Evolutionary conservation across 2,329 filamentous ascomycete species (phyloP), one percentile per base, ranked within the genome.

Genomic region (Alternaria tenuissima): DNA sequence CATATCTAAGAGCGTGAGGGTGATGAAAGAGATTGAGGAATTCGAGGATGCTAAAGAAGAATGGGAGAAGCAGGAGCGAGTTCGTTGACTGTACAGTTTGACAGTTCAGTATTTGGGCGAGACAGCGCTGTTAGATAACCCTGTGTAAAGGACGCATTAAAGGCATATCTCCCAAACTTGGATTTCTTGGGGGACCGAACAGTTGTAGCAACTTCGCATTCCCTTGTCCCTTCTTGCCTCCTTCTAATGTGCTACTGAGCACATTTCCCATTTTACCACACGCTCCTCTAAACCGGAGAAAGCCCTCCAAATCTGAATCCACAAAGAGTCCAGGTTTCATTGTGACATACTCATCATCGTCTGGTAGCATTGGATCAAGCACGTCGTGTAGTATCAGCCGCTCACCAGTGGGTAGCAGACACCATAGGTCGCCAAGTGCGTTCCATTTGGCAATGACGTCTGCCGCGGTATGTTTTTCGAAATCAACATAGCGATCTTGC

Each of bases 351-450:
- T 18, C 12, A 3, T 7, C 12, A 7, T 8, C 2, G 11, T 62
- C 39, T 16, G 12, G 1, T 8, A 20, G 52, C 1, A 20, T 28
- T 9, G 34, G 11, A 18, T 55, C 46, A 7, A 32, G 44, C n/a
- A 71, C 28, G n/a, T 62, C 48, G 26, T 75, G 67, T 22, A 75
- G 18, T 12, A 77, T 68, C 9, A 77, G 26, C 18, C 75, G 64
- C n/a, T 75, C 58, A 5, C 69, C 73, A 9, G 69, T 71, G 2
- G 70, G 70, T 20, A 77, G 55, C 2, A 51, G 26, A 34, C 79
- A 89, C 91, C 92, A 96, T 6, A 92, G 76, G 5, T 87, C 81
- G 0, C 88, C 89, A 14, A 94, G 80, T 0, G 89, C 88, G 8
- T 85, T 83, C 52, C 86, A 80, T 5, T 86, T 83, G 5, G 85